Base-by-base conservation (phyloP, 306 rosid genomes). In the Lathyrus sativus region DNA sequence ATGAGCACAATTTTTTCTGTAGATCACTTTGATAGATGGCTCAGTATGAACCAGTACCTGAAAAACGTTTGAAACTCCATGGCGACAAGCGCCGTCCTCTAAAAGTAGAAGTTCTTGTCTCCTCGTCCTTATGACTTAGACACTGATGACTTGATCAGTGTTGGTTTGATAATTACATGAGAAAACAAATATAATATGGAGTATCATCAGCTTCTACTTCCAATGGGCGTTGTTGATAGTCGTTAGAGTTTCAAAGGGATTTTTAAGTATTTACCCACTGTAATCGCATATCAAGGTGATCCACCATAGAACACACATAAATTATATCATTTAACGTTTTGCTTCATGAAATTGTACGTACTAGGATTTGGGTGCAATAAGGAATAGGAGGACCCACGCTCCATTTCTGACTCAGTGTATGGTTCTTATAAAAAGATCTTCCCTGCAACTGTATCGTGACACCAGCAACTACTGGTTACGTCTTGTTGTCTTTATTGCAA, bases 381-480 rank as follows among this genome's bases (percentile, higher is more conserved):
- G 71, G 65, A 80, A 76, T 59, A 79, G 61, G 61, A 79, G 68
- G 60, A 59, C 7, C 41, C 89, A 78, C 3, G 91, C 91, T 19
- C 72, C 83, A 53, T 85, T 90, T 70, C 43, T 60, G 8, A 85
- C 82, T 37, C 95, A 90, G 39, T 82, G 86, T 63, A 49, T 56
- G 2, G 78, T 87, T 65, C 91, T 90, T 11, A 73, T 77, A 37
- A 77, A 76, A 71, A 90, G 96, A 82, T 82, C 91, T 22, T 85
- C 81, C 28, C 11, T 85, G 77, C 88, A 85, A 41, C 77, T 87
- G 81, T 65, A 58, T 38, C 86, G 96, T 1, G 87, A 90, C 74
- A 62, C 73, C 11, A 89, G 90, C 72, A 85, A 90, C 57, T 90
- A 90, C 60, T 87, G 91, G 95, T 17, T 90, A 64, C 89, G 89